Evolutionary conservation across 768 basidiomycete genomes (phyloP).

Genomic region (Lepiota venenata): DNA sequence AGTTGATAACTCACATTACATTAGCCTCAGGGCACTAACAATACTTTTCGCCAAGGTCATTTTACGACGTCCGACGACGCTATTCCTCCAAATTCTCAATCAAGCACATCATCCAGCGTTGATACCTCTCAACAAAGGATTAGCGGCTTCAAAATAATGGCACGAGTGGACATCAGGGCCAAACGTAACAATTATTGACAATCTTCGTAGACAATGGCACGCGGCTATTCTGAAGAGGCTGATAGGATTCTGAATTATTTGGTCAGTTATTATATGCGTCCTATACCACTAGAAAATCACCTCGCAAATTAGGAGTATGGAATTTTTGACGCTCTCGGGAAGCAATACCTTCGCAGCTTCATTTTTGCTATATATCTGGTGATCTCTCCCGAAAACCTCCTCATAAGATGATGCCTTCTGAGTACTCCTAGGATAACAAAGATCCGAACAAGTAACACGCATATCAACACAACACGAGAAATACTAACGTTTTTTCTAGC

Average conservation of each 20-base stretch:
- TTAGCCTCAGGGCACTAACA: background rate
- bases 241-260: constrained; percentile 81
- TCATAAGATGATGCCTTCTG: background rate
- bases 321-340: constrained; percentile 83
- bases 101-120: constrained; percentile 22
- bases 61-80: constrained; percentile 50
- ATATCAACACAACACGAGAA: constrained; percentile 12
- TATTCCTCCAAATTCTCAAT: constrained; percentile 32
- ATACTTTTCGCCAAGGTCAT: constrained; percentile 37
- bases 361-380: constrained; percentile 86
- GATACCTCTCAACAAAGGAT: constrained; percentile 33
- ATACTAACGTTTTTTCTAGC: constrained; percentile 32
- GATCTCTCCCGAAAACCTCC: constrained; percentile 19
- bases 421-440: constrained; percentile 59
- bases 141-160: constrained; percentile 72
- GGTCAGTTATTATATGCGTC: constrained; percentile 27
- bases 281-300: background rate
- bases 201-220: constrained; percentile 48
- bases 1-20: constrained; percentile 31
- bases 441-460: constrained; percentile 77
- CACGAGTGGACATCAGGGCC: constrained; percentile 13
- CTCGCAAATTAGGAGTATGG: constrained; percentile 62
- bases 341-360: constrained; percentile 80
- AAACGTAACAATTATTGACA: background rate
- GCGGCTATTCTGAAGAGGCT: constrained; percentile 80